phyloP scores from a whole-genome alignment of 148 eudicot species.

The Rheum nobile region DNA sequence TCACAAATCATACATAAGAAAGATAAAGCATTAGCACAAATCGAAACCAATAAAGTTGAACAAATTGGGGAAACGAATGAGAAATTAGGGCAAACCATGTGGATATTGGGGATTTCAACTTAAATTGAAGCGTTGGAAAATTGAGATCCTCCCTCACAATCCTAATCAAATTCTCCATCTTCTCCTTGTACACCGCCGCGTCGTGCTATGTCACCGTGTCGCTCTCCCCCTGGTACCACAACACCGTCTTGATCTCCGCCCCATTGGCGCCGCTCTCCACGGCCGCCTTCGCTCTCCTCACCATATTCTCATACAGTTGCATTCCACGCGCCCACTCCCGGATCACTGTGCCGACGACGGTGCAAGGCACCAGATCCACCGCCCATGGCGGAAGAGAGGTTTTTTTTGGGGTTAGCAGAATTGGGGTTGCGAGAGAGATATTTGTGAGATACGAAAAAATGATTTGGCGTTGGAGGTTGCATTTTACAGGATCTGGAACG shows the following conservation, averaged over 20 bases:
- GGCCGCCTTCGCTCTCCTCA: slow-evolving; percentile 39
- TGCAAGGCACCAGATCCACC: slow-evolving; percentile 56
- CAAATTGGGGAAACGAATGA: not conserved
- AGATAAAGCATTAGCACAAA: not conserved
- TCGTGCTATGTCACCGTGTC: slow-evolving; percentile 28
- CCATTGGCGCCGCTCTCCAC: slow-evolving; percentile 14
- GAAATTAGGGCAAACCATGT: not conserved
- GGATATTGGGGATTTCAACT: not conserved
- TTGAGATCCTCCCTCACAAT: too few relatives aligned
- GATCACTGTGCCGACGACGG: slow-evolving; percentile 71
- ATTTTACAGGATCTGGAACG: too few relatives aligned
- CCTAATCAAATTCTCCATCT: too few relatives aligned
- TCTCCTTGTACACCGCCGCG: slow-evolving; percentile 36
- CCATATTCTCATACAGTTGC: slow-evolving; percentile 50
- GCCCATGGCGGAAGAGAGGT: too few relatives aligned
- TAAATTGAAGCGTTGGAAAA: too few relatives aligned
- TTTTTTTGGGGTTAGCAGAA: too few relatives aligned
- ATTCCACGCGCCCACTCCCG: slow-evolving; percentile 69
- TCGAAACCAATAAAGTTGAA: not conserved
- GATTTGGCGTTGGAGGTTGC: too few relatives aligned
- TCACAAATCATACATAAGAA: not conserved
- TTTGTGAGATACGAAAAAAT: too few relatives aligned
- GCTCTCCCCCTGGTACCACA: slow-evolving; percentile 92
- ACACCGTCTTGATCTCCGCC: slow-evolving; percentile 53
- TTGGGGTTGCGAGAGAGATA: too few relatives aligned